Evolutionary conservation across 108 stramenopile species (phyloP).

Genomic region (Cyclotella distinguenda): DNA sequence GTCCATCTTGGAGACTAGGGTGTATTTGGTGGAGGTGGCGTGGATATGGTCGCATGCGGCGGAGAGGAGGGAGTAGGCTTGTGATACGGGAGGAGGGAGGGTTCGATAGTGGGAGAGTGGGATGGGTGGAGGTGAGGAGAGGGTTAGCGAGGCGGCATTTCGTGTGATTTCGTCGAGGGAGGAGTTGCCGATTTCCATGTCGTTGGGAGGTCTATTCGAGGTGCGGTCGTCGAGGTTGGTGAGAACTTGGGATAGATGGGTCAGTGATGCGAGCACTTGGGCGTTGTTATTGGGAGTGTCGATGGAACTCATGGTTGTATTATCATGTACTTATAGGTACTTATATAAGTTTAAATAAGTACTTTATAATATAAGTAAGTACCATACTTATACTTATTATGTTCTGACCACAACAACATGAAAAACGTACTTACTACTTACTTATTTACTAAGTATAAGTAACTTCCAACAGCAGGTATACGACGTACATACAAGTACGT

Average conservation of each 20-base stretch:
- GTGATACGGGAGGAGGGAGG: slow-evolving; percentile 51
- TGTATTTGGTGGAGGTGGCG: slow-evolving; percentile 80
- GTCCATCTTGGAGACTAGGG: slow-evolving; percentile 65
- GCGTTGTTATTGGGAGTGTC: slow-evolving; percentile 12
- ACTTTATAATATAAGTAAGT: too few relatives aligned
- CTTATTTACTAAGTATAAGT: too few relatives aligned
- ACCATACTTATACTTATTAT: too few relatives aligned
- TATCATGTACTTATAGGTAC: too few relatives aligned
- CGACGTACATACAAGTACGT: too few relatives aligned
- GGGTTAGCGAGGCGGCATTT: neutral
- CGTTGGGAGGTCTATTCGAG: neutral
- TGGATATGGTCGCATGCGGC: slow-evolving; percentile 61
- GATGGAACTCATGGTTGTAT: neutral
- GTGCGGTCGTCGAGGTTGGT: slow-evolving; percentile 17
- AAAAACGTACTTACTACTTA: too few relatives aligned
- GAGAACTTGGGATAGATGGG: slow-evolving; percentile 26
- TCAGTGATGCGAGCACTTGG: slow-evolving; percentile 25
- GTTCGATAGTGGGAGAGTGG: slow-evolving; percentile 56
- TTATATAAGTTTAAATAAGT: too few relatives aligned
- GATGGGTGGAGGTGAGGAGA: neutral
- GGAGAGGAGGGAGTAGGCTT: slow-evolving; percentile 55
- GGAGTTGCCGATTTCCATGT: neutral
- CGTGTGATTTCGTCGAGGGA: slow-evolving; percentile 14
- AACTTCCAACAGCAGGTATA: too few relatives aligned
- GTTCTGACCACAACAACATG: too few relatives aligned